Evolutionary conservation across 805 yeast genomes (phyloP).

Genomic region (Saturnispora bothae): DNA sequence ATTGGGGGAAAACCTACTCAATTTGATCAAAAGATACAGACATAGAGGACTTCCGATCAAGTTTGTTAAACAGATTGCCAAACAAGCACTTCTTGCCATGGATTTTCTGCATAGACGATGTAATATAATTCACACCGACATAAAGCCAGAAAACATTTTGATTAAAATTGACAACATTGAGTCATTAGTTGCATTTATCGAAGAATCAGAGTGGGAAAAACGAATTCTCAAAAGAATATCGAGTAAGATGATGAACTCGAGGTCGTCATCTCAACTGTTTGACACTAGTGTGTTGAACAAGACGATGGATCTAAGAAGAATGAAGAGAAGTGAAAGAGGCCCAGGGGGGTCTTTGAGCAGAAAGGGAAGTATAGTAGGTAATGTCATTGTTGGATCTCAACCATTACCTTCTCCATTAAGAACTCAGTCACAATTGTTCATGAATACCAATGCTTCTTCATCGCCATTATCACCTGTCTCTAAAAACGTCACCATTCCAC

Average conservation of each 20-base stretch:
- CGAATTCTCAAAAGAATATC: slow-evolving; percentile 23
- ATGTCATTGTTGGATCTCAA: slow-evolving; percentile 82
- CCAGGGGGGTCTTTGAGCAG: background rate
- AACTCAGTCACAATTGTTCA: slow-evolving; percentile 26
- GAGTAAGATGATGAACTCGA: slow-evolving; percentile 16
- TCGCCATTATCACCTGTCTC: slow-evolving; percentile 16
- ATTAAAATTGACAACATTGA: slow-evolving; percentile 46
- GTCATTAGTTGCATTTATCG: slow-evolving; percentile 35
- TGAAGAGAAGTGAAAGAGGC: slow-evolving; percentile 42
- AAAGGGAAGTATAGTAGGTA: slow-evolving; percentile 27
- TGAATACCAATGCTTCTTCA: slow-evolving; percentile 15
- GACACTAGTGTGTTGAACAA: slow-evolving; percentile 11
- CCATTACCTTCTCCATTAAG: slow-evolving; percentile 84
- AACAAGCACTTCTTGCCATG: slow-evolving; percentile 43
- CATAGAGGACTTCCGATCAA: slow-evolving; percentile 39
- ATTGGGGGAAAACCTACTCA: slow-evolving; percentile 83
- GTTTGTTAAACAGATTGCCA: slow-evolving; percentile 47
- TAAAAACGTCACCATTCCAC: slow-evolving; percentile 10
- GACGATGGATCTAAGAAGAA: slow-evolving; percentile 19
- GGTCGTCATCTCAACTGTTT: slow-evolving; percentile 11
- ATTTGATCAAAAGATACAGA: slow-evolving; percentile 66
- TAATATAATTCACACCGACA: slow-evolving; percentile 65
- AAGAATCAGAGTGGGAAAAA: slow-evolving; percentile 29
- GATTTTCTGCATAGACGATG: slow-evolving; percentile 52
- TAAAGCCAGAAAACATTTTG: slow-evolving; percentile 64